Conservation (phyloP, 352 stramenopile genomes). For the Globisporangium splendens region DNA sequence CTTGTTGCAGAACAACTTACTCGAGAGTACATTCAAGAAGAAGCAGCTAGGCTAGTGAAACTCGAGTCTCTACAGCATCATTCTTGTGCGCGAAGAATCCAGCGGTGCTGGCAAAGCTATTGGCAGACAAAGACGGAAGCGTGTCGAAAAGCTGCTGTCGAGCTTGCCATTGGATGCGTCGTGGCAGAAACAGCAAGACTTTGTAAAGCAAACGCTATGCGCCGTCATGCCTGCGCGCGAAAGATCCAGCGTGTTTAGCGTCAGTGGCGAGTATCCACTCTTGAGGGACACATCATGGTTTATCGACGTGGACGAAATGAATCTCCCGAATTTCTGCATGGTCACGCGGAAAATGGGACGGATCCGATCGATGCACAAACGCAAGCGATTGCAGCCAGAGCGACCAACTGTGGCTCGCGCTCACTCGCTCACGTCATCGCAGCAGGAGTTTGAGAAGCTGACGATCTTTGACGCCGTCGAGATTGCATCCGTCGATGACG, state of each 20-base stretch:
- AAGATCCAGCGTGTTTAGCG: too few relatives aligned
- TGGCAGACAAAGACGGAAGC: too few relatives aligned
- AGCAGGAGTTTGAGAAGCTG: slow-evolving; percentile 4
- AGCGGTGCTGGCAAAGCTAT: not conserved
- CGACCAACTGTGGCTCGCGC: not conserved
- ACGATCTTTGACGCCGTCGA: slow-evolving; percentile 60
- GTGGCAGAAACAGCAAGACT: too few relatives aligned
- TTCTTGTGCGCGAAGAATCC: slow-evolving; percentile 4
- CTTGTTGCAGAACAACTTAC: not conserved
- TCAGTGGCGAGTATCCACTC: slow-evolving; percentile 8
- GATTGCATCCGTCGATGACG: slow-evolving; percentile 50
- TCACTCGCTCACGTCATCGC: not conserved
- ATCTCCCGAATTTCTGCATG: slow-evolving; percentile 36
- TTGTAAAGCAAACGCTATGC: too few relatives aligned
- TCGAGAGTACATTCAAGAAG: not conserved
- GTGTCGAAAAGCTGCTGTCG: too few relatives aligned
- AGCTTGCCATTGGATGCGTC: too few relatives aligned
- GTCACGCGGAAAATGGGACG: slow-evolving; percentile 43
- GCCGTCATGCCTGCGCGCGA: too few relatives aligned
- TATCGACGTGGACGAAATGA: slow-evolving; percentile 48
- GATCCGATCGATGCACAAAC: slow-evolving; percentile 41
- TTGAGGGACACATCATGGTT: slow-evolving; percentile 5
- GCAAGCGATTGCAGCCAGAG: slow-evolving; percentile 21
- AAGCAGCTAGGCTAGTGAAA: not conserved
- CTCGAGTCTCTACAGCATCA: not conserved